Conservation (phyloP, 2,329 filamentous ascomycete genomes). For the Lithohypha guttulata region DNA sequence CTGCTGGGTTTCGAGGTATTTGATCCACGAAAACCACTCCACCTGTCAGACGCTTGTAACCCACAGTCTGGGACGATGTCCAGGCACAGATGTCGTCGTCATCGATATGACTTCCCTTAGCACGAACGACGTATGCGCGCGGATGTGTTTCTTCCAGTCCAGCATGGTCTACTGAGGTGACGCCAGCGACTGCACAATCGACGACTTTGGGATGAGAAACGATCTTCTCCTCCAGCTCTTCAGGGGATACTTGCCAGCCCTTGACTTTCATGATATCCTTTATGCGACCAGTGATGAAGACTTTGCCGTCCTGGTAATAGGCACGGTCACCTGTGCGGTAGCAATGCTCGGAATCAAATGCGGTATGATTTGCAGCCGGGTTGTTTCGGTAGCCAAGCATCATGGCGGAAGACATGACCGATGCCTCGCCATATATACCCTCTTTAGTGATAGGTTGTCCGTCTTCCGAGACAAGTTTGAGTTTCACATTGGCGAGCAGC, state of each 20-base stretch:
- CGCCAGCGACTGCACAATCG: slow-evolving; percentile 39
- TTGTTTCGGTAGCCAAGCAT: slow-evolving; percentile 30
- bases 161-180: slow-evolving; percentile 24
- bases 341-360: slow-evolving; percentile 29
- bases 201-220: slow-evolving; percentile 30
- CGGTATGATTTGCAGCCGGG: slow-evolving; percentile 22
- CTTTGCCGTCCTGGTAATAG: slow-evolving; percentile 27
- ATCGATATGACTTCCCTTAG: slow-evolving; percentile 15
- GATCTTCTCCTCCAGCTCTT: slow-evolving; percentile 38
- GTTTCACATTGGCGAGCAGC: slow-evolving; percentile 28
- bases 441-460: slow-evolving; percentile 25
- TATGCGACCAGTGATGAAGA: slow-evolving; percentile 32
- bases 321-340: slow-evolving; percentile 37
- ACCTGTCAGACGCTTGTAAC: slow-evolving; percentile 39
- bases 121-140: slow-evolving; percentile 37
- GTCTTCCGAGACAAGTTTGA: slow-evolving; percentile 28
- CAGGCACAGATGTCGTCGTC: slow-evolving; percentile 24
- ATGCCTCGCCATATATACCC: slow-evolving; percentile 27
- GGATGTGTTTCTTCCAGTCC: slow-evolving; percentile 28
- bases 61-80: slow-evolving; percentile 28
- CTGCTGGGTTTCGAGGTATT: slow-evolving; percentile 40
- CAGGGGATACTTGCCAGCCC: slow-evolving; percentile 38
- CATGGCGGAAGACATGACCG: slow-evolving; percentile 30
- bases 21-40: slow-evolving; percentile 39
- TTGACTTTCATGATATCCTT: slow-evolving; percentile 39